Conservation (phyloP, 164 flowering plant species). For the Macadamia tetraphylla region DNA sequence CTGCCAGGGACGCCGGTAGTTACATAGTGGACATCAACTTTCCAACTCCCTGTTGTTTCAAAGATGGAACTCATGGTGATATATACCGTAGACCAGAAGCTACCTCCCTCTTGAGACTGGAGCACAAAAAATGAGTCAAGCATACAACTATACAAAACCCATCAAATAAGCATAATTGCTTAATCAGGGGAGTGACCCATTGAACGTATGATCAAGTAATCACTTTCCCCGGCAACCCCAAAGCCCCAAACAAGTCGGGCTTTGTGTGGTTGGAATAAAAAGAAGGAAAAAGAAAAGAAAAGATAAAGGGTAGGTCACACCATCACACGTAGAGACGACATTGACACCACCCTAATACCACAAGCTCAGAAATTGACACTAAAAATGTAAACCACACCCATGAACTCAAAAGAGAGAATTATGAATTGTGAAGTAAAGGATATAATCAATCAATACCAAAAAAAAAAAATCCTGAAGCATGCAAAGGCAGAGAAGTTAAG, state of each 20-base stretch:
- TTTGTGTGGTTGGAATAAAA: too few species aligned
- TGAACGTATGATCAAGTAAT: neutral
- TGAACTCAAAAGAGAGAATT: neutral
- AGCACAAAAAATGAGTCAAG: conserved; percentile 3
- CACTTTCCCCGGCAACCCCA: neutral
- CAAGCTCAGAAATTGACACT: neutral
- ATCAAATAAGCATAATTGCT: neutral
- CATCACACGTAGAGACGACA: neutral
- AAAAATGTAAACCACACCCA: conserved; percentile 5
- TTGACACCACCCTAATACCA: neutral
- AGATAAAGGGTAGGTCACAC: too few species aligned
- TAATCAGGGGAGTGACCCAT: neutral
- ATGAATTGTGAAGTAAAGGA: too few species aligned
- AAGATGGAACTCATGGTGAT: conserved; percentile 11
- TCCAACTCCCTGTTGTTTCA: conserved; percentile 8
- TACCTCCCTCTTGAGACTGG: neutral
- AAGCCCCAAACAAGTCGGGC: neutral
- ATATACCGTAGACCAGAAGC: neutral
- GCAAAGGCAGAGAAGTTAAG: neutral
- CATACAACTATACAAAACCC: neutral
- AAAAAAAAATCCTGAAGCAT: conserved; percentile 2
- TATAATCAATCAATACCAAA: neutral
- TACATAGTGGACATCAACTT: conserved; percentile 22
- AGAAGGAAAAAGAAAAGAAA: too few species aligned
- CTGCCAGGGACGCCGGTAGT: conserved; percentile 7